These are phyloP conservation scores for Fagopyrum esculentum DNA, from an alignment of 148 eudicot genomes.

Conservation along the genomic window DNA sequence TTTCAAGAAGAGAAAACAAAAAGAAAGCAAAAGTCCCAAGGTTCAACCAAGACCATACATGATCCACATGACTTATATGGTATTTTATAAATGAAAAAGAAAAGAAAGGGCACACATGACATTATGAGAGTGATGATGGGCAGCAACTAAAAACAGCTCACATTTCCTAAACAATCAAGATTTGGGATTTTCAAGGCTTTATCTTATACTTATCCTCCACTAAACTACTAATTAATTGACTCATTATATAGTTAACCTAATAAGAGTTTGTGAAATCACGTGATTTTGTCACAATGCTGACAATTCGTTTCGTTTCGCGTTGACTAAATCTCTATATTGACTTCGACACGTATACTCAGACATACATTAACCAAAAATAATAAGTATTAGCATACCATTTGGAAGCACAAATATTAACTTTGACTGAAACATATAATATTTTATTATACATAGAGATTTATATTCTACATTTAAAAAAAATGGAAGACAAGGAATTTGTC, in stretches of 20 bases:
- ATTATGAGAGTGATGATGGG: neutral
- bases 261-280: neutral
- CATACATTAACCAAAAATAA: no score
- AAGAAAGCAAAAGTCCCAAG: neutral
- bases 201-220: neutral
- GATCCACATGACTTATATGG: neutral
- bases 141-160: constrained; percentile 8
- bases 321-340: neutral
- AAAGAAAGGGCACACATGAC: neutral
- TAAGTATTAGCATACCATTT: no score
- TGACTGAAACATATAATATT: no score
- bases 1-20: neutral
- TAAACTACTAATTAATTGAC: neutral
- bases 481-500: no score
- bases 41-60: neutral
- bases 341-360: neutral
- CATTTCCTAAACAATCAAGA: neutral
- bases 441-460: no score
- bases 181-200: neutral
- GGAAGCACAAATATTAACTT: no score
- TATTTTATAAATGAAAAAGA: neutral
- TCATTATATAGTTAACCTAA: neutral
- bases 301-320: neutral
- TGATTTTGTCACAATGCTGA: constrained; percentile 1
- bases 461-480: no score